Base-by-base conservation (phyloP, 2,329 filamentous ascomycete species). In the Aspergillus japonicus region DNA sequence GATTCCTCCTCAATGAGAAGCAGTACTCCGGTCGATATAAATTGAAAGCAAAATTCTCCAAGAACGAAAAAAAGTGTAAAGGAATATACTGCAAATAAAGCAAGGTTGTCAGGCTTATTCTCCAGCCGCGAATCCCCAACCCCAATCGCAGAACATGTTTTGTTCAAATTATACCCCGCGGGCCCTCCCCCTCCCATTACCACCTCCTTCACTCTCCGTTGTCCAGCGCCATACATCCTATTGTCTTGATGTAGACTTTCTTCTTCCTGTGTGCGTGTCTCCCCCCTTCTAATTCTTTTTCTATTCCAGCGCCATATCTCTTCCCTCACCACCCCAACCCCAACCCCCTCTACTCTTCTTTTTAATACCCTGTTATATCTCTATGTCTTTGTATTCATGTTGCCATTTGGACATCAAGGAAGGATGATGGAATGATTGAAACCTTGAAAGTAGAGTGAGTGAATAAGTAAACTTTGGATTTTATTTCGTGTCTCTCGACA, bases 1-100 rank as follows among this genome's bases (percentile, higher is more conserved):
- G 73, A 75, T 54, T 74, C 72, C 12, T 70, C 67, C 16, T 62
- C 67, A 23, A 51, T 65, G 47, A 64, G 16, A 44, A 19, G 39
- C 39, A 44, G 68, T 10, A 56, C 65, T 11, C 54, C 56, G n/a
- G 56, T 60, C 11, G 62, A 66, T 59, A 68, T 62, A 44, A 44
- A 44, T 19, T 44, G 39, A 44, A 44, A 44, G 16, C 39, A 0
- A 16, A 44, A 23, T 23, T n/a, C 33, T 16, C 12, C 3, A 47
- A 23, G 23, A 4, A 4, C 2, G 3, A 64, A 64, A 4, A 64
- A 50, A 68, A 68, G 23, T 29, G 26, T 29, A 29, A 29, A 29
- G 26, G 26, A 35, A 35, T 35, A 12, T 16, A 35, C 33, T 6
- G 11, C 12, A 16, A 35, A 35, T 35, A 35, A 35, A 35, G 33